Evolutionary conservation across 164 flowering plant genomes (phyloP), one percentile per base, ranked within the genome.

Genomic region (Berberis vulgaris): DNA sequence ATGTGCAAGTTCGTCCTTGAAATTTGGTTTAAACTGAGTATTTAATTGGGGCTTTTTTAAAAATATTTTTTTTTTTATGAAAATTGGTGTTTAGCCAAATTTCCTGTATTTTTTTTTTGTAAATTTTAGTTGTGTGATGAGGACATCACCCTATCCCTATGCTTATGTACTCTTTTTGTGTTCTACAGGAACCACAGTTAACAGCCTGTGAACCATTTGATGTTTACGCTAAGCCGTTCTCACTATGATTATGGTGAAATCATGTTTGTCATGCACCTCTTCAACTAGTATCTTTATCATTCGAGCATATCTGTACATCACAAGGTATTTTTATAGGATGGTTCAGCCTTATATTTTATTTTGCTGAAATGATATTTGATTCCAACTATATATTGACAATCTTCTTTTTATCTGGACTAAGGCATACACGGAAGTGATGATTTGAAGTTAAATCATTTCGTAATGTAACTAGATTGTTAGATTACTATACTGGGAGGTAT

Each of bases 101-200:
- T 26, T 26, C 26, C 26, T 26, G 26, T 26, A 26, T 26, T 26
- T 26, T 26, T 26, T 26, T 26, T 26, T 26, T 26, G 26, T 26
- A 26, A 26, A 26, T 26, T 26, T 0, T 26, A 26, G 26, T 26
- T 26, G 26, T 26, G 11, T 57, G 5, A 6, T 10, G 1, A 5
- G 43, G 45, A 6, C 3, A 26, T 49, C 5, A 41, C n/a, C 6
- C 10, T 4, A 39, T 4, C n/a, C 7, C 7, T 44, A 10, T 2
- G 10, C 6, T 58, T 41, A 58, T 40, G 2, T 50, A 13, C 41
- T 56, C 8, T 58, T 40, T 63, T 58, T 46, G 38, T 49, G 50
- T 59, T 53, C 8, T 65, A 59, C 91, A 86, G 88, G 91, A 84
- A 62, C 91, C 91, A 41, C 91, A 86, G 65, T 67, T 86, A 46